Conservation (phyloP, 2,329 filamentous ascomycete species). For the Alternaria arbusti region DNA sequence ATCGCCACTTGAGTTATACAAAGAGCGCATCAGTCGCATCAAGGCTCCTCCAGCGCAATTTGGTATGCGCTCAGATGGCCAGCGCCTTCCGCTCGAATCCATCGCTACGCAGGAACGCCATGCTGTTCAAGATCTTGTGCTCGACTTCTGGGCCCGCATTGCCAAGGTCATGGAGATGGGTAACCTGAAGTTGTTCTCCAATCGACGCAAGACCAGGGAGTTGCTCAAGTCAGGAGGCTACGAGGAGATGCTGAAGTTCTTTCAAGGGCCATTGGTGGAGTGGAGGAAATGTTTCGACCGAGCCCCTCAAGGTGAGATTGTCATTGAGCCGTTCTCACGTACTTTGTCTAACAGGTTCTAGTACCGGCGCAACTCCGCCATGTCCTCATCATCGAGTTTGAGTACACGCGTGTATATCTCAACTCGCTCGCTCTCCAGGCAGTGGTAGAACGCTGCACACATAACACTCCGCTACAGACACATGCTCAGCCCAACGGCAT, state of each 20-base stretch:
- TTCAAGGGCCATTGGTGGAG: slow-evolving; percentile 76
- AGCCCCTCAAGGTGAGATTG: slow-evolving; percentile 59
- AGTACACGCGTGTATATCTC: slow-evolving; percentile 92
- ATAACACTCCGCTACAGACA: slow-evolving; percentile 61
- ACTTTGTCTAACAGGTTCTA: slow-evolving; percentile 35
- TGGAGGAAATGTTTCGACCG: slow-evolving; percentile 85
- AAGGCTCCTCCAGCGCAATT: slow-evolving; percentile 45
- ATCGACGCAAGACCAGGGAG: slow-evolving; percentile 83
- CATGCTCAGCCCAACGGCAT: slow-evolving; percentile 39
- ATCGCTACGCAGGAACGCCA: slow-evolving; percentile 46
- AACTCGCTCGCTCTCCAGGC: slow-evolving; percentile 94
- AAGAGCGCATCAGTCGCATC: slow-evolving; percentile 45
- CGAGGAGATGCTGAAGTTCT: slow-evolving; percentile 78
- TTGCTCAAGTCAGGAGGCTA: slow-evolving; percentile 89
- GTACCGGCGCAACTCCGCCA: slow-evolving; percentile 67
- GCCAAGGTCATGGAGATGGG: slow-evolving; percentile 90
- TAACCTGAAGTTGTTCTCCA: slow-evolving; percentile 87
- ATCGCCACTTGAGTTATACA: slow-evolving; percentile 43
- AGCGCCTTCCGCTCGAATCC: slow-evolving; percentile 45
- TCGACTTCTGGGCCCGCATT: slow-evolving; percentile 92
- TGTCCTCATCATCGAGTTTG: slow-evolving; percentile 91
- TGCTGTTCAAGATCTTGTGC: slow-evolving; percentile 61
- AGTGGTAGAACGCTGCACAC: slow-evolving; percentile 90
- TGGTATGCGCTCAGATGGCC: slow-evolving; percentile 44
- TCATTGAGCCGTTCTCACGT: neutral